These are phyloP conservation scores for Beauveria australis DNA, from an alignment of 2,329 filamentous ascomycete genomes.

Conservation along the genomic window DNA sequence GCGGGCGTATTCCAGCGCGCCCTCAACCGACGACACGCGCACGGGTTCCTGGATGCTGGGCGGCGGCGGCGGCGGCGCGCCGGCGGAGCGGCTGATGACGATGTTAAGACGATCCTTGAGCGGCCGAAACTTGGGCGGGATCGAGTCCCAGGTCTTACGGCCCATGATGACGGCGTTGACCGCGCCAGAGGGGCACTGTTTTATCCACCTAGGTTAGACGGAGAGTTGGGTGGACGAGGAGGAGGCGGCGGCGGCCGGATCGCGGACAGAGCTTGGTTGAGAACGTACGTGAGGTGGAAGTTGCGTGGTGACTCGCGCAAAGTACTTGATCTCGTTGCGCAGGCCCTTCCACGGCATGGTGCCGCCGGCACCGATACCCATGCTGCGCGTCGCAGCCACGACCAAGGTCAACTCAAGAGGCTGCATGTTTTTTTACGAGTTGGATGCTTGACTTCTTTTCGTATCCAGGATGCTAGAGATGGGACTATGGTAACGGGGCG, in stretches of 20 bases:
- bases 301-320: constrained; percentile 79
- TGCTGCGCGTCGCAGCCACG: constrained; percentile 80
- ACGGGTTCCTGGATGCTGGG: constrained; percentile 36
- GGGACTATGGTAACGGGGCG: neutral
- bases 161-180: constrained; percentile 89
- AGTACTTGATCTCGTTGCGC: constrained; percentile 89
- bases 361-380: constrained; percentile 79
- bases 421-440: constrained; percentile 20
- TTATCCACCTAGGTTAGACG: no score
- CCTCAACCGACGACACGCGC: constrained; percentile 49
- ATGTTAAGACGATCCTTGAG: constrained; percentile 75
- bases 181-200: constrained; percentile 24
- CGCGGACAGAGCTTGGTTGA: neutral
- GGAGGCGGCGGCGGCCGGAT: no score
- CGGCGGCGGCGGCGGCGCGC: constrained; percentile 13
- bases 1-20: constrained; percentile 43
- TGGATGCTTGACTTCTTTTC: neutral
- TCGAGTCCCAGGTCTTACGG: constrained; percentile 91
- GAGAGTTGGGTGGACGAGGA: no score
- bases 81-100: constrained; percentile 57
- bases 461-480: neutral
- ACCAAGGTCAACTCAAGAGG: constrained; percentile 70
- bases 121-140: constrained; percentile 71
- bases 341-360: constrained; percentile 83
- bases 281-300: constrained; percentile 33